phyloP scores from a whole-genome alignment of 2,329 filamentous ascomycete genomes.

The Aspergillus pseudonomiae region DNA sequence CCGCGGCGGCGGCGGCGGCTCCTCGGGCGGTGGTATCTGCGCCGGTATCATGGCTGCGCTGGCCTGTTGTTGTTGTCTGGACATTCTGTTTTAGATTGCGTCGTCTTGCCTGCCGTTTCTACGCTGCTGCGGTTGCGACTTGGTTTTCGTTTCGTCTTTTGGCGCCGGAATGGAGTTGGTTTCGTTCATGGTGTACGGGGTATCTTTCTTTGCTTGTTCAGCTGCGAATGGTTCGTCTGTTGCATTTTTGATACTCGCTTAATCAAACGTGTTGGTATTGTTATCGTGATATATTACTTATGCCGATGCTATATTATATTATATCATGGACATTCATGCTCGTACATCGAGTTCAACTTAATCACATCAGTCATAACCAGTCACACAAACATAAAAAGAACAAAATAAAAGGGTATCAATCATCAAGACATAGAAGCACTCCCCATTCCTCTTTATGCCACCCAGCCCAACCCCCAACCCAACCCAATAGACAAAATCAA shows the following conservation, averaged over 20 bases:
- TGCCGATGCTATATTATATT: neutral
- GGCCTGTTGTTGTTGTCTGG: slow-evolving; percentile 55
- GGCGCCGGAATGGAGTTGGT: neutral
- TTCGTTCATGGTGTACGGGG: neutral
- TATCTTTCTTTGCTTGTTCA: neutral
- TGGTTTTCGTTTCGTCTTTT: slow-evolving; percentile 8
- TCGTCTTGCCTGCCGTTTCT: neutral
- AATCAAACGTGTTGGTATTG: neutral
- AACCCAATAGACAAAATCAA: neutral
- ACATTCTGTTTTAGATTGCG: slow-evolving; percentile 44
- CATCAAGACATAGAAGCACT: neutral
- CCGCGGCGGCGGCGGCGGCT: slow-evolving; percentile 32
- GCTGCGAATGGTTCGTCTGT: neutral
- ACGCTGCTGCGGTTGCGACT: neutral
- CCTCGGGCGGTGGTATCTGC: slow-evolving; percentile 45
- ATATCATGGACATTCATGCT: neutral
- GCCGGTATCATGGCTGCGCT: slow-evolving; percentile 51
- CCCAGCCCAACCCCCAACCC: too few species aligned
- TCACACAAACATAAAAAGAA: neutral
- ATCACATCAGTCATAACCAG: neutral
- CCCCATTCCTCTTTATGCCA: neutral
- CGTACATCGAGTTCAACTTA: neutral
- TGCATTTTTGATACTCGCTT: neutral
- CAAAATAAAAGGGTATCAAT: neutral
- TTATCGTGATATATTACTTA: neutral